Evolutionary conservation across 345 rosid genomes (phyloP).

Genomic region (Aethionema arabicum): DNA sequence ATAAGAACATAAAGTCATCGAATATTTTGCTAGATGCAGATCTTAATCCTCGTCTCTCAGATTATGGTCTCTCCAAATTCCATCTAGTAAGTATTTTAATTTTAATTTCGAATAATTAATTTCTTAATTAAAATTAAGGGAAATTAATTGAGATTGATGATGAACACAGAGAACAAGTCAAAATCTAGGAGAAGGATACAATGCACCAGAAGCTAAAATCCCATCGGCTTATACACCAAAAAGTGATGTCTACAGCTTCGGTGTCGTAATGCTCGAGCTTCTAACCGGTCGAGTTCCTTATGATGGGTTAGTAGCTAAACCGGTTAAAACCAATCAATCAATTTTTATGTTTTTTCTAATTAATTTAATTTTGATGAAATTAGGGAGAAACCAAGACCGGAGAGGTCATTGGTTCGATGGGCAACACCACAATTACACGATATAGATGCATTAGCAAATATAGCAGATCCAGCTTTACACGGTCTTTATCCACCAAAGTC

Average conservation of each 20-base stretch:
- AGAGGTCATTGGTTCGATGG: constrained; percentile 79
- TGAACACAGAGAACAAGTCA: constrained; percentile 66
- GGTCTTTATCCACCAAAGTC: constrained; percentile 91
- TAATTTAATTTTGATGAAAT: constrained; percentile 9
- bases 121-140: background rate
- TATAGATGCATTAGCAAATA: constrained; percentile 59
- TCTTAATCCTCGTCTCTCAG: constrained; percentile 80
- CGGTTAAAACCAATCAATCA: constrained; percentile 14
- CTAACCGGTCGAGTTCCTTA: constrained; percentile 82
- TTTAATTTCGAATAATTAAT: background rate
- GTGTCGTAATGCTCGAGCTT: constrained; percentile 92
- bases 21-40: constrained; percentile 86
- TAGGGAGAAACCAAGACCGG: constrained; percentile 64
- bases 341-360: background rate
- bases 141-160: too few relatives aligned
- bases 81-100: constrained; percentile 49
- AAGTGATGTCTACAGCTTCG: constrained; percentile 91
- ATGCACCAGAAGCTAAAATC: constrained; percentile 79
- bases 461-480: constrained; percentile 91
- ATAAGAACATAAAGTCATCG: constrained; percentile 91
- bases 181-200: constrained; percentile 71
- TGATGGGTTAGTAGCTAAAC: constrained; percentile 50
- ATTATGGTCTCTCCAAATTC: constrained; percentile 71
- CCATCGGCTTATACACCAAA: constrained; percentile 71
- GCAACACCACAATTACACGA: constrained; percentile 81